Evolutionary conservation across 768 basidiomycete genomes (phyloP).

Genomic region (Trametopsis cervina): DNA sequence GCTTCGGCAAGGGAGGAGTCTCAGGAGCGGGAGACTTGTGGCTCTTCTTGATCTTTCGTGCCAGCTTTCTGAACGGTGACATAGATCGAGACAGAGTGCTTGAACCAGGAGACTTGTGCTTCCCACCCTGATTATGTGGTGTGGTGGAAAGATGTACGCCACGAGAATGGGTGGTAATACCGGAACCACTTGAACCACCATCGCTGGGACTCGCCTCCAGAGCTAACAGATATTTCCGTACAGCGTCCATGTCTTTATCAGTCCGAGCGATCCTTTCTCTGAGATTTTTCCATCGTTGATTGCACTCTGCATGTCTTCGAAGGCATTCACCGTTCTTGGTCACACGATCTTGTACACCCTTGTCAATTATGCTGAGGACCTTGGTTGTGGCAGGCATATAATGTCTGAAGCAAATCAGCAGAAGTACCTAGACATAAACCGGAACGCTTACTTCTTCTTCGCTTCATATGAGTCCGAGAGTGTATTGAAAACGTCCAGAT

Average conservation of each 20-base stretch:
- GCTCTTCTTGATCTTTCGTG: slow-evolving; percentile 57
- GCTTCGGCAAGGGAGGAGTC: slow-evolving; percentile 38
- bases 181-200: slow-evolving; percentile 62
- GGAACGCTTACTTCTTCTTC: slow-evolving; percentile 67
- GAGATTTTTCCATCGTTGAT: slow-evolving; percentile 76
- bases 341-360: slow-evolving; percentile 86
- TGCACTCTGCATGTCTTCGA: slow-evolving; percentile 83
- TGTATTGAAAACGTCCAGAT: slow-evolving; percentile 55
- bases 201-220: slow-evolving; percentile 55
- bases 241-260: slow-evolving; percentile 74
- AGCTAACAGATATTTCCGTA: slow-evolving; percentile 49
- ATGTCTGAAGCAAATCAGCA: slow-evolving; percentile 46
- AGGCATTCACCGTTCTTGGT: slow-evolving; percentile 97
- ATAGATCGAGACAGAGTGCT: slow-evolving; percentile 68
- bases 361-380: slow-evolving; percentile 89
- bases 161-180: slow-evolving; percentile 28
- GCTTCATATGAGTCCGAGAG: slow-evolving; percentile 76
- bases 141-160: slow-evolving; percentile 57
- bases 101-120: slow-evolving; percentile 30
- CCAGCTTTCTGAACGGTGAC: slow-evolving; percentile 75
- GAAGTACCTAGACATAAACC: neutral
- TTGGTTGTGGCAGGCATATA: slow-evolving; percentile 93
- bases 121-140: slow-evolving; percentile 45
- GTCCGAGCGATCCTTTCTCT: slow-evolving; percentile 75
- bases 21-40: slow-evolving; percentile 28